These are phyloP conservation scores for Pseudopithomyces chartarum DNA, from an alignment of 2,329 filamentous ascomycete genomes.

Conservation along the genomic window DNA sequence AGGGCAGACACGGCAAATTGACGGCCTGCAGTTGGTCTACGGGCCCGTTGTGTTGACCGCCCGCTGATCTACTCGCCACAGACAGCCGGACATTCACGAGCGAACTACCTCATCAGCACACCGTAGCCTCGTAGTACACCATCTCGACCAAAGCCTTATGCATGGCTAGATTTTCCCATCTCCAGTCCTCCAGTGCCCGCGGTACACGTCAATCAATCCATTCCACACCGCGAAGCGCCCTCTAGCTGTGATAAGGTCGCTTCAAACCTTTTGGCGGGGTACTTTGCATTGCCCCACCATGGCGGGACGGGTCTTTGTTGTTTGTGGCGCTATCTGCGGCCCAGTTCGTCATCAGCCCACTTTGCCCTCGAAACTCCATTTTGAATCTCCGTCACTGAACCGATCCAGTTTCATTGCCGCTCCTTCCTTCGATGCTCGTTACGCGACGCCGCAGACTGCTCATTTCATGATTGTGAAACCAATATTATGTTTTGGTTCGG, in stretches of 20 bases:
- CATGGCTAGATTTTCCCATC: background rate
- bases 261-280: conserved; percentile 6
- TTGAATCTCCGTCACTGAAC: background rate
- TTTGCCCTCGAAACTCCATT: background rate
- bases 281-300: conserved; percentile 3
- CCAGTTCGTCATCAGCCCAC: background rate
- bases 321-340: conserved; percentile 1
- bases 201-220: background rate
- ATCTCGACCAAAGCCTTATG: background rate
- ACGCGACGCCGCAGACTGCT: background rate
- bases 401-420: background rate
- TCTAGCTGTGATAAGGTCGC: background rate
- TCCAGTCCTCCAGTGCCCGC: background rate
- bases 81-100: conserved; percentile 10
- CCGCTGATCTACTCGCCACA: conserved; percentile 18
- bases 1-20: conserved; percentile 6
- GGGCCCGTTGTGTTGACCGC: conserved; percentile 1
- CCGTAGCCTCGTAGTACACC: background rate
- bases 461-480: no score
- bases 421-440: background rate
- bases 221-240: background rate
- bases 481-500: background rate
- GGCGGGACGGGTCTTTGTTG: conserved; percentile 6
- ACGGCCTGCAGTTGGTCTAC: conserved; percentile 7
- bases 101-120: conserved; percentile 5